Evolutionary conservation across 1,284 basidiomycete species (phyloP).

Genomic region (Somion occarium): DNA sequence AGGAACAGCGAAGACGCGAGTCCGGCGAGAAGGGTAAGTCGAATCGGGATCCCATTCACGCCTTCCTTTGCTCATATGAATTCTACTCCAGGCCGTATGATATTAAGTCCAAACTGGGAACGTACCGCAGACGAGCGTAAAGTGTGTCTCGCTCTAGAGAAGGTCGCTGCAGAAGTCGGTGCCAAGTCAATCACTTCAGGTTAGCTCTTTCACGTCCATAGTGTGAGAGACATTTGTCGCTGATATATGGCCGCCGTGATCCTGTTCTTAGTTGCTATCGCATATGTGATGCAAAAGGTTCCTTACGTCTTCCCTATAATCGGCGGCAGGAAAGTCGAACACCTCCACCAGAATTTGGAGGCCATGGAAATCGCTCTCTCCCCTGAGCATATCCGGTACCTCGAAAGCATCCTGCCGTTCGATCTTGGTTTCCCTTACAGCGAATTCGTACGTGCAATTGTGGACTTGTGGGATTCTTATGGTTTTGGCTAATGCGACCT

Average conservation of each 20-base stretch:
- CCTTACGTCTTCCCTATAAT: too few species aligned
- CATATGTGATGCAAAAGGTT: constrained; percentile 41
- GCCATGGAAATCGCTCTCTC: constrained; percentile 37
- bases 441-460: constrained; percentile 30
- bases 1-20: too few species aligned
- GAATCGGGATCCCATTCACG: not conserved
- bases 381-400: constrained; percentile 33
- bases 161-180: constrained; percentile 37
- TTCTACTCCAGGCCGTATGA: constrained; percentile 22
- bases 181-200: constrained; percentile 31
- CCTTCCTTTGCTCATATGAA: too few species aligned
- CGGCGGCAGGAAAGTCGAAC: constrained; percentile 43
- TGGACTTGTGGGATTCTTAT: not conserved
- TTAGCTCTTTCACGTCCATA: constrained; percentile 29
- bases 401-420: constrained; percentile 35
- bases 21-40: constrained; percentile 34
- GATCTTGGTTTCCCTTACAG: constrained; percentile 35
- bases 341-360: constrained; percentile 39
- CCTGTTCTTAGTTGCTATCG: constrained; percentile 33
- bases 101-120: constrained; percentile 28
- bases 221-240: too few species aligned
- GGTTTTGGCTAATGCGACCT: not conserved
- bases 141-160: constrained; percentile 35
- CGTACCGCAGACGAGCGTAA: constrained; percentile 33
- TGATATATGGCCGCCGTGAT: too few species aligned